Base-by-base conservation (phyloP, 176 grass and related monocot genomes). In the Cenchrus purpureus region DNA sequence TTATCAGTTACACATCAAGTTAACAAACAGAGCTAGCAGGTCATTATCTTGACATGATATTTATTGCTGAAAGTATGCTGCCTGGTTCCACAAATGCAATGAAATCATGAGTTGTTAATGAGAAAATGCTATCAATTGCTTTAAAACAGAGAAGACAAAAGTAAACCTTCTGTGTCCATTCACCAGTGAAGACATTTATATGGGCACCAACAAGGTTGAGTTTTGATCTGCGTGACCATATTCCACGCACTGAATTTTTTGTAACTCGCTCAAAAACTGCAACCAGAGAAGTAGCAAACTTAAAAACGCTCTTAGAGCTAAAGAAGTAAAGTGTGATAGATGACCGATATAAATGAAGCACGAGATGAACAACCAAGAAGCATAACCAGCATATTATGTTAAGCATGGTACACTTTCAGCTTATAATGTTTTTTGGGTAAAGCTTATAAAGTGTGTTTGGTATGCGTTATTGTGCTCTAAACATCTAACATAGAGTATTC, bases 181-280 rank as follows among this genome's bases (percentile, higher is more conserved):
- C 96, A 89, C 96, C 93, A 71, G 89, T 93, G 76, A 98, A 98
- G 61, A 98, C 89, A 93, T 98, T 98, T 72, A 98, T 98, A 68
- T 98, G 96, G 69, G 96, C 96, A 82, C 96, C 96, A 43, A 98
- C 96, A 87, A 98, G 89, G 70, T 98, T 86, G 70, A 98, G 88
- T 88, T 95, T 95, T 31, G 93, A 98, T 58, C 93, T 91, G 32
- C 93, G 91, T 48, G 91, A 84, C 96, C 96, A 98, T 92, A 98
- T 92, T 79, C 93, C 96, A 71, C 85, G 93, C 53, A 98, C 96
- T 77, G 96, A 88, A 22, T 95, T 98, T 68, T 92, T 98, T n/a
- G 93, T 87, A 86, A 98, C 91, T 90, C 79, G 89, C 80, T 98
- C 93, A 90, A 92, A 98, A 98, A 98, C 96, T 98, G 79, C 34